These are phyloP conservation scores for Talaromyces sp. DNA, from an alignment of 2,329 filamentous ascomycete species.

Conservation along the genomic window DNA sequence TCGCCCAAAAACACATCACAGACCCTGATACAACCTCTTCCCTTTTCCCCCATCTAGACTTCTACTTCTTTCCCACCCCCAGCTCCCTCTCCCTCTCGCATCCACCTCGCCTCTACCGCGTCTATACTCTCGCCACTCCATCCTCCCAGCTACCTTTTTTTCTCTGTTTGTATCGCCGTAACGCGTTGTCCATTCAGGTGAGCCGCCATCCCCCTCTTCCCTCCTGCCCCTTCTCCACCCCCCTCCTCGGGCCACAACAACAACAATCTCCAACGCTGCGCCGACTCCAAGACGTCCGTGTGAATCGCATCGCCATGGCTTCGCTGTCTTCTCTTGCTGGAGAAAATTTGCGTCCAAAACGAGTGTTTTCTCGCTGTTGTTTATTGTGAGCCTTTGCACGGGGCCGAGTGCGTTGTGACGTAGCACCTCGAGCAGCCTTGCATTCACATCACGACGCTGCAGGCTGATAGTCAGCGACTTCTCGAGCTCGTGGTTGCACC, in stretches of 20 bases:
- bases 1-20: conserved; percentile 10
- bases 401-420: conserved; percentile 10
- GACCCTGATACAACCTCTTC: not conserved
- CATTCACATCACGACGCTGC: not conserved
- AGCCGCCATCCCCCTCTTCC: conserved; percentile 13
- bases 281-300: not conserved
- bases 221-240: conserved; percentile 10
- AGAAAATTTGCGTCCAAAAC: not conserved
- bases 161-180: conserved; percentile 7
- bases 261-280: conserved; percentile 1
- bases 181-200: conserved; percentile 12
- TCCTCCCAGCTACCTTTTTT: conserved; percentile 18
- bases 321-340: not conserved
- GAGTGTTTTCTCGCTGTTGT: not conserved
- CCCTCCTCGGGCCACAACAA: conserved; percentile 8
- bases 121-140: conserved; percentile 10
- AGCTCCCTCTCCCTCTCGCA: not conserved
- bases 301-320: conserved; percentile 5
- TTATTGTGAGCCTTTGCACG: not conserved
- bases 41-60: not conserved
- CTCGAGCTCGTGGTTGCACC: not conserved
- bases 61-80: not conserved
- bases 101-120: conserved; percentile 6
- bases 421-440: conserved; percentile 4
- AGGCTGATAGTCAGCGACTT: not conserved